Evolutionary conservation across 2,329 filamentous ascomycete genomes (phyloP).

Genomic region (Celoporthe dispersa): DNA sequence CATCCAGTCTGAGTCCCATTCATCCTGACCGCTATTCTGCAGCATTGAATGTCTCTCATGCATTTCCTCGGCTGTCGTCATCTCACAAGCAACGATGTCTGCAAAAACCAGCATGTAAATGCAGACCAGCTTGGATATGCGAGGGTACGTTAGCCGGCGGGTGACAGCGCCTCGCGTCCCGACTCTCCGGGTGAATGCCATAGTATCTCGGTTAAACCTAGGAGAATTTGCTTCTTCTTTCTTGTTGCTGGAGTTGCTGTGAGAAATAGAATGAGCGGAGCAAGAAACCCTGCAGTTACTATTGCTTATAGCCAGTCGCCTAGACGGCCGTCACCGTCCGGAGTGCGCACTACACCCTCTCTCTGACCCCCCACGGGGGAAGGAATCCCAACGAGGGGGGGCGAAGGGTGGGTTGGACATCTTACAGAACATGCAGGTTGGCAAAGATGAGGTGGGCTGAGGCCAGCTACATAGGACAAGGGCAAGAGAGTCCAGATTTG

Average conservation of each 20-base stretch:
- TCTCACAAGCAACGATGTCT: not conserved
- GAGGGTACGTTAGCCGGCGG: slow-evolving; percentile 3
- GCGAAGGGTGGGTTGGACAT: not conserved
- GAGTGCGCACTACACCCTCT: not conserved
- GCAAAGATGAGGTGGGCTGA: slow-evolving; percentile 6
- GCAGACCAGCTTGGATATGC: not conserved
- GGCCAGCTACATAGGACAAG: not conserved
- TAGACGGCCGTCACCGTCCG: slow-evolving; percentile 5
- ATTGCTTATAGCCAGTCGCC: not conserved
- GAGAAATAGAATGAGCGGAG: not conserved
- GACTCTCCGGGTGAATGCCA: not conserved
- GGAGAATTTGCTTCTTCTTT: too few species aligned
- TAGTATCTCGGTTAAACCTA: not conserved
- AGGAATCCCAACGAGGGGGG: not conserved
- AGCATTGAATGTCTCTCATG: not conserved
- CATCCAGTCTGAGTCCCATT: not conserved
- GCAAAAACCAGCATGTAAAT: not conserved
- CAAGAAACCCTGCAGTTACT: not conserved
- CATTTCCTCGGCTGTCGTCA: not conserved
- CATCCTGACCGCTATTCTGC: slow-evolving; percentile 5
- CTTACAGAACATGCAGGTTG: slow-evolving; percentile 4
- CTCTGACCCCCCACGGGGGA: too few species aligned
- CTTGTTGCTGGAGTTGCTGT: not conserved
- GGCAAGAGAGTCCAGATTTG: not conserved
- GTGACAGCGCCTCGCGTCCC: slow-evolving; percentile 6